Base-by-base conservation (phyloP, 2,329 filamentous ascomycete species). In the Knoxdaviesia capensis region DNA sequence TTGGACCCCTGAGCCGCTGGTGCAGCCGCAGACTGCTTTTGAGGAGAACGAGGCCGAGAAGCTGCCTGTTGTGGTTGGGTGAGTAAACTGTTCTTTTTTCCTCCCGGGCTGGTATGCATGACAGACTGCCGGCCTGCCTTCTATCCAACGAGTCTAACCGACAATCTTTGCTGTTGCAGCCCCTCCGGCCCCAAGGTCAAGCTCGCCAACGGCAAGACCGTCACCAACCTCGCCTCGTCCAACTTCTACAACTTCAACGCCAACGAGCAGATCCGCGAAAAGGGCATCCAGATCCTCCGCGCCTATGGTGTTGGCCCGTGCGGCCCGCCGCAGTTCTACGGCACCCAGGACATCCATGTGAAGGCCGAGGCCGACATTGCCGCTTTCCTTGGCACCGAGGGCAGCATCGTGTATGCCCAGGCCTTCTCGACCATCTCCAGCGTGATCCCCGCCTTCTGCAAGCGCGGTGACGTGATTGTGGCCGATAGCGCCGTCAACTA, bases 221-320 rank as follows among this genome's bases (percentile, higher is more conserved):
- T 94, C 29, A 85, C 74, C 44, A 98, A 98, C 56, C 77, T 98
- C 48, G 88, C 85, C 34, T 92, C 84, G 2, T 90, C 86, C 63
- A 98, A 98, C 59, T 94, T 90, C 60, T 96, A 93, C 68, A 96
- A 98, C 63, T 86, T 98, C 59, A 84, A 92, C 48, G 75, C 76
- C 42, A 94, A 94, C 56, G 88, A 96, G 47, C 73, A 78, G 34
- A 77, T 98, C 53, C 94, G 93, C 55, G 86, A 94, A 51, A 92
- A 94, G 59, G 90, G 88, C 1, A 86, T 98, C 47, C 80, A 88
- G 58, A 92, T 87, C 0, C 71, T 98, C 35, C 82, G 88, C 46
- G 93, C 83, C 20, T 98, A 98, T 53, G 90, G 90, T 44, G 92
- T 98, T 36, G 92, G 90, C 6, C 88, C 90, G 44, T 98, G 90